Evolutionary conservation across 257 asterid genomes (phyloP).

Genomic region (Solanum pinnatisectum): DNA sequence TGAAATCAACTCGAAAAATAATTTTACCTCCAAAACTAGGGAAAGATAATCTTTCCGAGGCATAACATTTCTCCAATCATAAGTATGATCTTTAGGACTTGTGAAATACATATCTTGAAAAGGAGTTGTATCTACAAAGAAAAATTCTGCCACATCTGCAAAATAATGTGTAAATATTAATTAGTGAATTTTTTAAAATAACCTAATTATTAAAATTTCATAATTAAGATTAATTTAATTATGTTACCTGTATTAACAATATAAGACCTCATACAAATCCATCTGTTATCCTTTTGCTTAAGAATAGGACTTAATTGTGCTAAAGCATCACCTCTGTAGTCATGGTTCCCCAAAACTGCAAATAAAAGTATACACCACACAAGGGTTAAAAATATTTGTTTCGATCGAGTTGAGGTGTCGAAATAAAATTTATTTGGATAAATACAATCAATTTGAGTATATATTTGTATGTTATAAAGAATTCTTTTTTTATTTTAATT

Average conservation of each 20-base stretch:
- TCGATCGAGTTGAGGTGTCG: not conserved
- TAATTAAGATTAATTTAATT: not conserved
- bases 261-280: constrained; percentile 52
- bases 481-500: too few species aligned
- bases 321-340: constrained; percentile 42
- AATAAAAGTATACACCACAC: not conserved
- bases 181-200: not conserved
- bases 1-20: not conserved
- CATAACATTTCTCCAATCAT: constrained; percentile 51
- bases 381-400: not conserved
- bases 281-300: constrained; percentile 32
- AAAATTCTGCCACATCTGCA: constrained; percentile 44
- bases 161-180: not conserved
- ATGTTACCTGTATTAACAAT: constrained; percentile 28
- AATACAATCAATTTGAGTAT: not conserved
- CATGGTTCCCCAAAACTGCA: constrained; percentile 78
- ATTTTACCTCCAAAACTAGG: constrained; percentile 25
- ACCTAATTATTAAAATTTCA: not conserved
- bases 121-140: constrained; percentile 71
- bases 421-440: too few species aligned
- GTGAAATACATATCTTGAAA: constrained; percentile 42
- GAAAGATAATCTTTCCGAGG: constrained; percentile 39
- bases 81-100: constrained; percentile 29
- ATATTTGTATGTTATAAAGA: too few species aligned
- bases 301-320: constrained; percentile 54